Percentiles rank a stretch among this genome's conserved stretches.
Conservation (phyloP, 345 rosid genomes). For the Salix suchowensis region DNA sequence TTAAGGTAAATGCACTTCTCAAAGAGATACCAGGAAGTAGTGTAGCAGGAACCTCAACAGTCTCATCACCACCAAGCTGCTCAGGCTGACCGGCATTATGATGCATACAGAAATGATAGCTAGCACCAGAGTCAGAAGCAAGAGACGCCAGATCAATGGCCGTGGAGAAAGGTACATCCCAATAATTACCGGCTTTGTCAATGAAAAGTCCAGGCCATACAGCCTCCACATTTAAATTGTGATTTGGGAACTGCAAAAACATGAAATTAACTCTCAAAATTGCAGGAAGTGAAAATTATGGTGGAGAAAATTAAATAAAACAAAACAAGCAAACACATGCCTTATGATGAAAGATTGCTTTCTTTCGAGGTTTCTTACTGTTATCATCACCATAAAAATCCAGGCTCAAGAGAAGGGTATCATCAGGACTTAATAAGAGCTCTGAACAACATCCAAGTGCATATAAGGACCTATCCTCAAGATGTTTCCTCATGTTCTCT, state of each 20-base stretch:
- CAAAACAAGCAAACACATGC: slow-evolving; percentile 17
- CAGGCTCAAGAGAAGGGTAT: slow-evolving; percentile 53
- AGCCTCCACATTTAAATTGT: slow-evolving; percentile 63
- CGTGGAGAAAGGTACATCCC: slow-evolving; percentile 80
- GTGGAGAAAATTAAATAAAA: background rate
- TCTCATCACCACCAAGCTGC: slow-evolving; percentile 34
- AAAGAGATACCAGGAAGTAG: slow-evolving; percentile 64
- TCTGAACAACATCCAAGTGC: slow-evolving; percentile 73
- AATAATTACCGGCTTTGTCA: slow-evolving; percentile 56
- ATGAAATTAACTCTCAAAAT: background rate
- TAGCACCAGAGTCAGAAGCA: slow-evolving; percentile 55
- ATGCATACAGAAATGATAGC: slow-evolving; percentile 64
- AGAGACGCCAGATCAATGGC: slow-evolving; percentile 70
- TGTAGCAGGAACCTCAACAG: slow-evolving; percentile 41
- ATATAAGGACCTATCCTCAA: slow-evolving; percentile 65
- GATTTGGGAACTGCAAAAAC: slow-evolving; percentile 60
- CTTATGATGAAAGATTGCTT: slow-evolving; percentile 67
- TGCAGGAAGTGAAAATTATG: background rate
- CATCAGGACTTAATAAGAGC: slow-evolving; percentile 59
- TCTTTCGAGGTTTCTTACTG: slow-evolving; percentile 45
- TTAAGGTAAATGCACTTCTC: slow-evolving; percentile 60
- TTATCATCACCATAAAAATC: slow-evolving; percentile 45
- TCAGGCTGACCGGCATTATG: slow-evolving; percentile 52
- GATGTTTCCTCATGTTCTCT: slow-evolving; percentile 22
- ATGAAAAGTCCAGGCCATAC: slow-evolving; percentile 71